Evolutionary conservation across 2,329 filamentous ascomycete genomes (phyloP), one percentile per base, ranked within the genome.

Genomic region (Cyphellophora attinorum): DNA sequence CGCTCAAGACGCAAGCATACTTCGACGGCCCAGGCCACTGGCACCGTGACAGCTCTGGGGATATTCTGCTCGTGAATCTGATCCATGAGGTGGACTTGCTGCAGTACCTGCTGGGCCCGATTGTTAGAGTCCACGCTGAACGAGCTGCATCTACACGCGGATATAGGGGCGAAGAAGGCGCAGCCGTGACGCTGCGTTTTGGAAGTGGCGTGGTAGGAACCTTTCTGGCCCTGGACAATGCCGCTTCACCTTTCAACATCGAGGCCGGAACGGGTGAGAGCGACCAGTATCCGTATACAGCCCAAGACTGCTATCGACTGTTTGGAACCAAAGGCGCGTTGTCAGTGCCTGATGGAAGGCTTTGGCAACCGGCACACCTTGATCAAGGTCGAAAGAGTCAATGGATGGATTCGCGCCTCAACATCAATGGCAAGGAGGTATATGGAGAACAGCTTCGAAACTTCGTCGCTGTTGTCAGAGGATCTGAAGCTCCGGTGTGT

Each of bases 31-130:
- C 27, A 2, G 18, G 34, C 5, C n/a, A 19, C 29, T 28, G 27
- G 37, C n/a, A 17, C 19, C n/a, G 29, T 11, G 19, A 30, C 16
- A 5, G n/a, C n/a, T 13, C 12, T 19, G 40, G 37, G 8, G 40
- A 37, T 8, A 23, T 31, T 4, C 30, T 40, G 16, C 27, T 31
- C 19, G 41, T 31, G 11, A 41, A 43, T 28, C 15, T 41, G 6
- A 37, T 43, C 17, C 40, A 43, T 19, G 40, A 41, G 6, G 23
- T 40, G 11, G 38, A 41, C 32, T 6, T 43, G 34, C 15, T 43
- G 27, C 38, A 43, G 4, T 38, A 38, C 18, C 30, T 40, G 10
- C 19, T 38, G 15, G 38, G 31, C 11, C 15, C 28, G 11, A 32
- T 29, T 30, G 14, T 28, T 27, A 13, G 34, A 6, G 25, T 35